These are phyloP conservation scores for Funneliformis geosporum DNA, from an alignment of 192 early-diverging fungal genomes.

Conservation along the genomic window DNA sequence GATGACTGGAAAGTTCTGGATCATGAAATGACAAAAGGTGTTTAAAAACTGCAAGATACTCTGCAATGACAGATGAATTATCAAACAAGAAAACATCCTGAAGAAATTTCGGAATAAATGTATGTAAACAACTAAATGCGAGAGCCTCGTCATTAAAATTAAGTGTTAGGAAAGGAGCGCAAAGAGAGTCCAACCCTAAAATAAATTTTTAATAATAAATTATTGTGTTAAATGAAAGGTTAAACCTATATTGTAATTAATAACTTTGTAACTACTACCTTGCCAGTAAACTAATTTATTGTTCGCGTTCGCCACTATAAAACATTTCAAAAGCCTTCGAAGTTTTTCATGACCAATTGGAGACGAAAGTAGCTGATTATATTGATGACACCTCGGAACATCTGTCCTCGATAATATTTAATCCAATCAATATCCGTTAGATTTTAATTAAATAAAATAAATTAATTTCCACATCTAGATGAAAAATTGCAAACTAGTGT, in stretches of 20 bases:
- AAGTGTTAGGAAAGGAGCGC: conserved; percentile 73
- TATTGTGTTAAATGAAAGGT: background rate
- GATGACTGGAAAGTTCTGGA: conserved; percentile 67
- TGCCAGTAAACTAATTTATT: conserved; percentile 77
- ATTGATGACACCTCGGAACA: conserved; percentile 70
- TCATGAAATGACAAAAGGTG: conserved; percentile 73
- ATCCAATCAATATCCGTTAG: background rate
- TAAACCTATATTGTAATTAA: background rate
- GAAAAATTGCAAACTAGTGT: conserved; percentile 1
- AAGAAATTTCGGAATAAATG: conserved; percentile 66
- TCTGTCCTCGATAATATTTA: conserved; percentile 38
- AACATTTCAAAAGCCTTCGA: conserved; percentile 60
- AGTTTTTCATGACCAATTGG: conserved; percentile 63
- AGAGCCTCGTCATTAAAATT: conserved; percentile 77
- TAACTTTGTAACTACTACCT: conserved; percentile 42
- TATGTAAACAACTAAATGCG: conserved; percentile 66
- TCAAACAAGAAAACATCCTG: conserved; percentile 73
- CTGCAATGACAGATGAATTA: conserved; percentile 68
- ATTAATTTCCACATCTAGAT: background rate
- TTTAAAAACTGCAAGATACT: conserved; percentile 66
- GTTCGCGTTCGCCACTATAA: conserved; percentile 64
- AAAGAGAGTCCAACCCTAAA: conserved; percentile 70
- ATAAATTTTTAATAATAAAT: background rate
- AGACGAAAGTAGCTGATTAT: conserved; percentile 63
- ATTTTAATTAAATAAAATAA: background rate